These are phyloP conservation scores for Phyllosticta capitalensis DNA, from an alignment of 2,329 filamentous ascomycete genomes.

Conservation along the genomic window DNA sequence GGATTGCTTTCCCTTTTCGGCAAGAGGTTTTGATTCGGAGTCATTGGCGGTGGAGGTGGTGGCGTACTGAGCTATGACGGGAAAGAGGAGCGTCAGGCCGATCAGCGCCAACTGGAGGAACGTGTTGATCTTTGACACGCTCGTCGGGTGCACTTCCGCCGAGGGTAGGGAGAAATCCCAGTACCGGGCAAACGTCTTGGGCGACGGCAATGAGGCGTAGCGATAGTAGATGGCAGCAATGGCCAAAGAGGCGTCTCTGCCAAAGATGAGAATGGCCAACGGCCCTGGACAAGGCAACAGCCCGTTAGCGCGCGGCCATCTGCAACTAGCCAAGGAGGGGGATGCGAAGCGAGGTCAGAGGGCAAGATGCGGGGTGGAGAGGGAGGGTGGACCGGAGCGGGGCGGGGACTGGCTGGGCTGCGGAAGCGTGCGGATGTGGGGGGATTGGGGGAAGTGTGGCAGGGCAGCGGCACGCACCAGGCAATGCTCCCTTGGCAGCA, in stretches of 20 bases:
- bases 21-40: slow-evolving; percentile 5
- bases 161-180: slow-evolving; percentile 95
- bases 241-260: slow-evolving; percentile 73
- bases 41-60: neutral
- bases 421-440: slow-evolving; percentile 7
- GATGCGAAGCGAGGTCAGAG: neutral
- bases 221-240: slow-evolving; percentile 89
- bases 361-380: slow-evolving; percentile 1
- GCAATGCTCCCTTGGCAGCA: slow-evolving; percentile 71
- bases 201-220: slow-evolving; percentile 85
- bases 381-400: slow-evolving; percentile 7
- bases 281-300: slow-evolving; percentile 48
- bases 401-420: slow-evolving; percentile 7
- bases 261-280: slow-evolving; percentile 82
- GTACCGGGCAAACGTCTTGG: slow-evolving; percentile 85
- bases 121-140: slow-evolving; percentile 83
- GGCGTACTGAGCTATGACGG: slow-evolving; percentile 48
- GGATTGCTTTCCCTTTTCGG: neutral
- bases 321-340: slow-evolving; percentile 1
- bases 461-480: slow-evolving; percentile 45
- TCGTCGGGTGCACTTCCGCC: slow-evolving; percentile 74
- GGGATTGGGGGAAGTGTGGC: slow-evolving; percentile 3
- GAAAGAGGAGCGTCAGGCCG: slow-evolving; percentile 71
- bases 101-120: slow-evolving; percentile 82
- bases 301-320: slow-evolving; percentile 1